Evolutionary conservation across 306 rosid genomes (phyloP), one percentile per base, ranked within the genome.

Genomic region (Albizia julibrissin): DNA sequence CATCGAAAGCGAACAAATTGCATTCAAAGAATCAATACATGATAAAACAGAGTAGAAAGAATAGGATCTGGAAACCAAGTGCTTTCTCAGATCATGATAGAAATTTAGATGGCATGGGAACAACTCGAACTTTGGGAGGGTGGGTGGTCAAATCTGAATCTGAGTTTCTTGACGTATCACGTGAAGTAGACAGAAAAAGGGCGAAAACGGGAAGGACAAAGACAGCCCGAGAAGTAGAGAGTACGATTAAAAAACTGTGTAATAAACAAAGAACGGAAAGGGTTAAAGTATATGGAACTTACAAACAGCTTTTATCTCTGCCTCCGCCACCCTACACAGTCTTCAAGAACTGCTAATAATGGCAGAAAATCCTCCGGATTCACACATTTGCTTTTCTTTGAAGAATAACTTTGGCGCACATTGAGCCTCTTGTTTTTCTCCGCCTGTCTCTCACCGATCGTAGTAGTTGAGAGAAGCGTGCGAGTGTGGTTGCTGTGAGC

Each of bases 61-160:
- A 73, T 58, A 81, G 59, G 83, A 82, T 84, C 81, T 24, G 56
- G 34, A 15, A 6, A 75, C 42, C 24, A 58, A 16, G 62, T 18
- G 73, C 70, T 77, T 19, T 26, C 24, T 19, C 16, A 31, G 52
- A 39, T 21, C 50, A 21, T 6, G 65, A 62, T 14, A 75, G 37
- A 58, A 46, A 7, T 64, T 43, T 22, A 22, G 6, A 5, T 26
- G 29, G 52, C 69, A 24, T 8, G 43, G 15, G 47, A 69, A 64
- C 56, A 68, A 72, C 15, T 54, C 2, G 14, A 24, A 66, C 65
- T 22, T 24, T n/a, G 21, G 12, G n/a, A 11, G 18, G 31, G 27
- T 1, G 59, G 58, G 83, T 47, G 43, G 86, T 75, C 82, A 74
- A 27, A 65, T 75, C n/a, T 37, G 27, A 54, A 69, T 27, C 67